Evolutionary conservation across 495 filamentous ascomycete genomes (phyloP).

Genomic region (Immersiella caudata): DNA sequence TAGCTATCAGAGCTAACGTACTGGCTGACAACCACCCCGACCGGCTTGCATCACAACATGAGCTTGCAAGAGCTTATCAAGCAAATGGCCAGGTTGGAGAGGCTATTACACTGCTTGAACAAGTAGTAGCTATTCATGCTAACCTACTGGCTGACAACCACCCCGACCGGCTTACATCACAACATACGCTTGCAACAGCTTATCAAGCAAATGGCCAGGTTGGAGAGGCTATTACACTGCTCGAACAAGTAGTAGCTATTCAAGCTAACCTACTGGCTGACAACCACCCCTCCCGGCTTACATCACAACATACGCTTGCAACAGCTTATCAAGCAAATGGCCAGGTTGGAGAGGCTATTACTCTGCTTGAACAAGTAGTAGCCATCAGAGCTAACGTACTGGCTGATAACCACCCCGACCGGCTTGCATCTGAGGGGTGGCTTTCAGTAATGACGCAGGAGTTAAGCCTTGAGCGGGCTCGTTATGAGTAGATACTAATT

Average conservation of each 20-base stretch:
- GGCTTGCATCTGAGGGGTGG: constrained; percentile 17
- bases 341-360: constrained; percentile 11
- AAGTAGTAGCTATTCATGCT: neutral
- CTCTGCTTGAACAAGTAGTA: constrained; percentile 15
- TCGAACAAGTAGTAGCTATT: constrained; percentile 11
- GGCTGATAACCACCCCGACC: constrained; percentile 16
- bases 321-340: neutral
- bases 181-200: constrained; percentile 5
- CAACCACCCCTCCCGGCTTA: constrained; percentile 16
- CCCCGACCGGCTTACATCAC: constrained; percentile 14
- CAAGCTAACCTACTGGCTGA: neutral
- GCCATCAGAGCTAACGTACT: neutral
- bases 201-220: constrained; percentile 10
- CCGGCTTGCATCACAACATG: constrained; percentile 39
- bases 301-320: constrained; percentile 18
- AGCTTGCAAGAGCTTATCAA: constrained; percentile 34
- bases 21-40: constrained; percentile 30
- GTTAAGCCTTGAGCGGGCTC: too few species aligned
- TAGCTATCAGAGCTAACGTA: constrained; percentile 27
- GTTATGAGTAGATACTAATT: too few species aligned
- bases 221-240: constrained; percentile 11
- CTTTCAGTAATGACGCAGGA: too few species aligned
- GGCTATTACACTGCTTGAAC: constrained; percentile 19
- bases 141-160: constrained; percentile 14
- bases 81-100: neutral